Base-by-base conservation (phyloP, 208 protist species). In the Vickermania spadyakhi region DNA sequence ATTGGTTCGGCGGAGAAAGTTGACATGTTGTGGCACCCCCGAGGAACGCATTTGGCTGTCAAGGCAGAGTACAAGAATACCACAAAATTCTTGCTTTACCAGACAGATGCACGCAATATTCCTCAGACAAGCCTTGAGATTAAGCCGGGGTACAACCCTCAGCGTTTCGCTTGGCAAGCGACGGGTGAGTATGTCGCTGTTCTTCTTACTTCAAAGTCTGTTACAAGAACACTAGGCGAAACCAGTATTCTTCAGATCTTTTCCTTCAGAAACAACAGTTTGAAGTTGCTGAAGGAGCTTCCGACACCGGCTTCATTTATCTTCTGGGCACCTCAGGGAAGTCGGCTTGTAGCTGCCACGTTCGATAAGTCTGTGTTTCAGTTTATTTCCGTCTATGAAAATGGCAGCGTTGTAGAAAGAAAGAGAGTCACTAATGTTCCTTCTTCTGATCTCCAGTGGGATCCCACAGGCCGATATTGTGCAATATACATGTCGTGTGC, bases 391-490 rank as follows among this genome's bases (percentile, higher is more conserved):
- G 69, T 95, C 56, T 79, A 81, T 52, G 81, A 88, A 59, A 78
- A 72, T 59, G 84, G 84, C 29, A 66, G 67, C 58, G 74, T 77
- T 3, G 66, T 75, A n/a, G 81, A 91, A 59, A 64, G 80, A 51
- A 80, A 83, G 53, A 82, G 77, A 58, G 60, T 89, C 56, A 75
- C 70, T 28, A 67, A 66, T 21, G 60, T 74, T 36, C 68, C 60
- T 53, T 70, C 80, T 29, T 89, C 85, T n/a, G 84, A 90, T 73
- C 74, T 72, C 31, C 77, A 89, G 68, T 95, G 89, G 89, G 85
- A 95, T 70, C 89, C 89, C n/a, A 91, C 83, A 7, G 89, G 89
- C 31, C 89, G 89, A 58, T 95, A 79, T 75, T 90, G 86, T 60
- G 85, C 85, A 25, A 73, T 84, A 23, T 95, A 84, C 83, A 76